Percentiles rank a stretch among this genome's conserved stretches.
phyloP scores from a whole-genome alignment of 2,329 filamentous ascomycete species.

The Apiospora arundinis region DNA sequence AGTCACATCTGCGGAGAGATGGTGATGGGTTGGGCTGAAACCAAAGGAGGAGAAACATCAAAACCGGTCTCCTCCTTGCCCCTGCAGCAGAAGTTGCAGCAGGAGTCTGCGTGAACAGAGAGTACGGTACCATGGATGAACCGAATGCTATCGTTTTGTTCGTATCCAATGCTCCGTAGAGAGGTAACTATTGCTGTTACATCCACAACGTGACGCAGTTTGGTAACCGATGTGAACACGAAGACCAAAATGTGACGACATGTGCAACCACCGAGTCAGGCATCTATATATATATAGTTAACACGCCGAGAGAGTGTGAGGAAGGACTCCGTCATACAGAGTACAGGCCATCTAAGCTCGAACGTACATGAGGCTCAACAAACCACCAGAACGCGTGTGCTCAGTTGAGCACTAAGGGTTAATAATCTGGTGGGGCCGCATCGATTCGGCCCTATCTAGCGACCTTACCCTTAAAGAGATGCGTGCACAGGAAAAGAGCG shows the following conservation, averaged over 20 bases:
- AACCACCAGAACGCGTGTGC: neutral
- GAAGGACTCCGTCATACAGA: neutral
- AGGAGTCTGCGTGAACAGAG: neutral
- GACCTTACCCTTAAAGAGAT: neutral
- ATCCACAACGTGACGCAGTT: neutral
- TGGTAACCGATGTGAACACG: neutral
- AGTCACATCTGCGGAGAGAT: neutral
- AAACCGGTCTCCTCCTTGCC: neutral
- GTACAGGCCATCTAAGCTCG: neutral
- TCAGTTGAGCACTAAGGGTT: neutral
- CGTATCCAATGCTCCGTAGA: neutral
- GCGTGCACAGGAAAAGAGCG: neutral
- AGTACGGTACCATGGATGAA: conserved; percentile 4
- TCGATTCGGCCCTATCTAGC: neutral
- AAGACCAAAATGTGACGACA: neutral
- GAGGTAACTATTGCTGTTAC: neutral
- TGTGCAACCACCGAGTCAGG: neutral
- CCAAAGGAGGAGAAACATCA: neutral
- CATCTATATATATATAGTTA: neutral
- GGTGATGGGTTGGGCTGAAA: neutral
- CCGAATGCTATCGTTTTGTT: neutral
- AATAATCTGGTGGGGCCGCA: neutral
- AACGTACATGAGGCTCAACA: conserved; percentile 3
- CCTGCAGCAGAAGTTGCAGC: neutral
- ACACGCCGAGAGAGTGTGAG: neutral